Percentiles rank a stretch among this genome's conserved stretches.
phyloP scores from a whole-genome alignment of 306 rosid genomes.

The Vigna reflexopilosa region DNA sequence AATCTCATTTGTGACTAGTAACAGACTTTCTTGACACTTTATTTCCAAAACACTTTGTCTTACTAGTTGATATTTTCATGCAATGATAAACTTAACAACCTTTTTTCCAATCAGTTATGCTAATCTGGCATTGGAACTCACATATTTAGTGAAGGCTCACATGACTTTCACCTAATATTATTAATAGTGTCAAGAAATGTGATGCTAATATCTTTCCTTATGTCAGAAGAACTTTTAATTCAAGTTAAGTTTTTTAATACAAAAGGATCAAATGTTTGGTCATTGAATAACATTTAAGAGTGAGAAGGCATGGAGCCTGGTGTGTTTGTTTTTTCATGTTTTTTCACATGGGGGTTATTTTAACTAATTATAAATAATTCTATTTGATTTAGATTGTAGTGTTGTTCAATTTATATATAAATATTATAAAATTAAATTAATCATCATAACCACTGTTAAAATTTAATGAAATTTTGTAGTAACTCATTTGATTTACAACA shows the following conservation, averaged over 20 bases:
- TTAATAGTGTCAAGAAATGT: not conserved
- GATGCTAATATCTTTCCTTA: not conserved
- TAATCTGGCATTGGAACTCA: no score
- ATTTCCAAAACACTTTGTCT: not conserved
- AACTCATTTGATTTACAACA: no score
- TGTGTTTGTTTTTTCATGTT: constrained; percentile 12
- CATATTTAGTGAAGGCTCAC: not conserved
- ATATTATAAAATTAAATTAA: no score
- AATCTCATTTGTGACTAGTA: not conserved
- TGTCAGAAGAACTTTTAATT: constrained; percentile 12
- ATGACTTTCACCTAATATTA: not conserved
- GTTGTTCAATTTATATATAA: no score
- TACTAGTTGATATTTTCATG: no score
- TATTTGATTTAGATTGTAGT: no score
- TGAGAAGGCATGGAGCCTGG: constrained; percentile 4
- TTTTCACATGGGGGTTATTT: not conserved
- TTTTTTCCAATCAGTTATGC: no score
- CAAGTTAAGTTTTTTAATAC: constrained; percentile 9
- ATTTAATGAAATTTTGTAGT: no score
- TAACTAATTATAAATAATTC: no score
- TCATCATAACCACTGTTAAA: no score
- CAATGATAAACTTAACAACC: no score
- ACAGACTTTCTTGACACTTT: not conserved
- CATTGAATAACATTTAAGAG: constrained; percentile 44
- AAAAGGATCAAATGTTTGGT: constrained; percentile 1